These are phyloP conservation scores for Thraustochytrium aureum DNA, from an alignment of 352 stramenopile species.

Conservation along the genomic window DNA sequence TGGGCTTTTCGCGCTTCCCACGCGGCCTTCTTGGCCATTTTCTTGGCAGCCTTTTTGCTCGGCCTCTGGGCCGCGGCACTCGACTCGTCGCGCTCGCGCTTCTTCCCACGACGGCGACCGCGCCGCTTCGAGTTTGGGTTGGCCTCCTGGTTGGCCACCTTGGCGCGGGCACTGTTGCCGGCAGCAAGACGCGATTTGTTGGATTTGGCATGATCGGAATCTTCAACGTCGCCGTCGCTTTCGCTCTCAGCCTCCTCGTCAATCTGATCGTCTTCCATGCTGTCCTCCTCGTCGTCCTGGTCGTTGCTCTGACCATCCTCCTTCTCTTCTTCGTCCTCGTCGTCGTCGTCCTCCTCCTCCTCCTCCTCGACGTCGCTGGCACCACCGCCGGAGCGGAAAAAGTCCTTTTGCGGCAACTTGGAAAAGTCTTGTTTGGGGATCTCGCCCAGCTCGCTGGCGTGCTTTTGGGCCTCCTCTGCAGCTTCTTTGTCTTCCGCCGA, in stretches of 20 bases:
- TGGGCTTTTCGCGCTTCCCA: not conserved
- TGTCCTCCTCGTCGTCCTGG: conserved; percentile 10
- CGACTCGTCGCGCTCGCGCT: no score
- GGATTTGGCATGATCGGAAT: no score
- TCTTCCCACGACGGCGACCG: no score
- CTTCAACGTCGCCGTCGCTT: not conserved
- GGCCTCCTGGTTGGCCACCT: not conserved
- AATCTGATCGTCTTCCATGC: no score
- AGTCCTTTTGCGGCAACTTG: conserved; percentile 38
- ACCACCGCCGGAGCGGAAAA: not conserved
- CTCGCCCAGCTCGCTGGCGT: not conserved
- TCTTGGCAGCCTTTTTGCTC: conserved; percentile 7
- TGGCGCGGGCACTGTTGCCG: no score
- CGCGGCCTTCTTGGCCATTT: conserved; percentile 16
- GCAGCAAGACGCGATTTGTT: no score
- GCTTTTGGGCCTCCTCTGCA: no score
- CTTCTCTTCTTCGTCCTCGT: not conserved
- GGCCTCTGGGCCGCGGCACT: no score
- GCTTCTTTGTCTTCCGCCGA: not conserved
- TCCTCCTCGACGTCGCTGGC: conserved; percentile 33
- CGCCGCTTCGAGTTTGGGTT: not conserved
- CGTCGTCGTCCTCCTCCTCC: not conserved
- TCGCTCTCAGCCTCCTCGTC: conserved; percentile 12
- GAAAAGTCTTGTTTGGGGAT: conserved; percentile 24
- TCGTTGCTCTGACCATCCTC: conserved; percentile 8